Base-by-base conservation (phyloP, 495 filamentous ascomycete genomes). In the Apiosordaria backusii region DNA sequence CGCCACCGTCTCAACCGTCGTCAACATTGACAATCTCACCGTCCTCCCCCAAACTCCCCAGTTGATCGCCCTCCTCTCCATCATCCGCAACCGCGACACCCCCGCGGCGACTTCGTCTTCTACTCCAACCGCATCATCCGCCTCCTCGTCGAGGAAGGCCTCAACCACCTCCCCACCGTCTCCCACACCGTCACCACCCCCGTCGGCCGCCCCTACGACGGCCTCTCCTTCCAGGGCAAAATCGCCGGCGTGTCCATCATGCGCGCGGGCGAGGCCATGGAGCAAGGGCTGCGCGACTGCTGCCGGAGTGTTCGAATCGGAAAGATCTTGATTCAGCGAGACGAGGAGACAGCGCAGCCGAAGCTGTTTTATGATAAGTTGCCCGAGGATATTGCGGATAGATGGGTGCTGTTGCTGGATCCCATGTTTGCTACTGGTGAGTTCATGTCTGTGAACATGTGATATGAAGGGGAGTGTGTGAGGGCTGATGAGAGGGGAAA, bases 211-310 rank as follows among this genome's bases (percentile, higher is more conserved):
- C 82, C 86, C n/a, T 98, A 98, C 75, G 83, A 90, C 13, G 96
- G 95, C 13, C 91, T 99, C 55, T 89, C 91, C 73, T 98, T 99
- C 72, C 89, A 99, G 75, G 95, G 95, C 50, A 97, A 98, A 79
- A 99, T 99, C 70, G 98, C 95, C 75, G 96, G 95, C 40, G 95
- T 99, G 54, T 96, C 91, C 13, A 98, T 99, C 70, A 98, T 99
- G 95, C 87, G 95, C 60, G 95, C 95, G 9, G 96, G 95, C 35
- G 95, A 99, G 77, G 91, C 94, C 40, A 98, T 99, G 95, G 95
- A 98, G 80, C 93, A 98, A 79, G 95, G 92, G 2, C 80, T 99
- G 68, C 84, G 96, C 21, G 94, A 99, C 78, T 99, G 96, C 79
- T 99, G 96, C 80, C 87, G 96, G 22, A 95, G 91, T 4, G 95